These are phyloP conservation scores for Naganishia vaughanmartiniae DNA, from an alignment of 768 basidiomycete species.

Conservation along the genomic window DNA sequence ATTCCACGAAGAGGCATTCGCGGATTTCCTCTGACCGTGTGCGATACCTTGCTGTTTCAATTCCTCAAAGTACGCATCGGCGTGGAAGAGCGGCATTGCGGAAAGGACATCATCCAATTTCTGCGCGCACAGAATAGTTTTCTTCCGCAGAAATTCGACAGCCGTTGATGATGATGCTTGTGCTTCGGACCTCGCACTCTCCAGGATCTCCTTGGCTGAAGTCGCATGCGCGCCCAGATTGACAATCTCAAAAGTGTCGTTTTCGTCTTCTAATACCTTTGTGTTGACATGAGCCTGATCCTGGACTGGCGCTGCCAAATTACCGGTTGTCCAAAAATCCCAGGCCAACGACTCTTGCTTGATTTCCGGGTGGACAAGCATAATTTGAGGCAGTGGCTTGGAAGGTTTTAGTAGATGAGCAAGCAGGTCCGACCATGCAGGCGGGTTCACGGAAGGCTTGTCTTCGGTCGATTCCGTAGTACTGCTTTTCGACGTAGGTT, in stretches of 20 bases:
- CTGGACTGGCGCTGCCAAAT: slow-evolving; percentile 36
- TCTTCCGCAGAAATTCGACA: slow-evolving; percentile 49
- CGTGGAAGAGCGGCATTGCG: slow-evolving; percentile 70
- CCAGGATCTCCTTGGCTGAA: slow-evolving; percentile 15
- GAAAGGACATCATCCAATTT: slow-evolving; percentile 41
- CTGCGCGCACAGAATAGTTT: slow-evolving; percentile 48
- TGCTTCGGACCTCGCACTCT: slow-evolving; percentile 4
- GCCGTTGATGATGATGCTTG: slow-evolving; percentile 33
- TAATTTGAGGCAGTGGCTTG: slow-evolving; percentile 63
- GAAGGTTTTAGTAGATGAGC: slow-evolving; percentile 45
- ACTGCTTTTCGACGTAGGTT: not conserved
- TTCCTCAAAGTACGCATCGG: slow-evolving; percentile 61
- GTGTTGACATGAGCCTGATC: slow-evolving; percentile 22
- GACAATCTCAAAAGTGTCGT: slow-evolving; percentile 58
- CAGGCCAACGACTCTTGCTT: slow-evolving; percentile 5
- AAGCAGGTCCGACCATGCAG: not conserved
- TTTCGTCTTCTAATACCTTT: slow-evolving; percentile 61
- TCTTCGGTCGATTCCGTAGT: not conserved
- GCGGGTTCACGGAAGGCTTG: not conserved
- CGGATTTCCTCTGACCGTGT: slow-evolving; percentile 34
- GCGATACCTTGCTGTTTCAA: slow-evolving; percentile 49
- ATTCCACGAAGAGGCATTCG: slow-evolving; percentile 46
- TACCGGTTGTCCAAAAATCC: slow-evolving; percentile 43
- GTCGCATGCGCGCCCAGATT: not conserved
- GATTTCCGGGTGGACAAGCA: slow-evolving; percentile 50